Conservation (phyloP, 1,139 yeast genomes). For the Lodderomyces elongisporus region DNA sequence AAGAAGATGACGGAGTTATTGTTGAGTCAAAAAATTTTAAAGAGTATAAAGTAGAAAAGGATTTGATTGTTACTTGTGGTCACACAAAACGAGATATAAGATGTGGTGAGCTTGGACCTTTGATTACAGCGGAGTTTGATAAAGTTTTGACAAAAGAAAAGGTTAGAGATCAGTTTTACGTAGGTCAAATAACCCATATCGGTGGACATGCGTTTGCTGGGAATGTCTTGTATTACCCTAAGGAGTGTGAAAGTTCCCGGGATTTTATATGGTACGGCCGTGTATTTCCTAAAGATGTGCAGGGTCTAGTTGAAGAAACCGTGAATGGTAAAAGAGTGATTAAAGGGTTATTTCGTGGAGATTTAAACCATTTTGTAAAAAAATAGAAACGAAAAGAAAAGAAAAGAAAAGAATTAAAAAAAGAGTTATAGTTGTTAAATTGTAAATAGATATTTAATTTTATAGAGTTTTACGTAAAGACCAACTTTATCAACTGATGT, state of each 20-base stretch:
- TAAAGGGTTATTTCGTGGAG: slow-evolving; percentile 51
- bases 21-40: slow-evolving; percentile 11
- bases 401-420: too few species aligned
- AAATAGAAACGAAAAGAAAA: too few species aligned
- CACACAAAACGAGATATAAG: slow-evolving; percentile 59
- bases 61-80: slow-evolving; percentile 56
- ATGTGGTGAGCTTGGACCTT: slow-evolving; percentile 63
- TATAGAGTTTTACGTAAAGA: too few species aligned
- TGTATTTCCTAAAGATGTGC: slow-evolving; percentile 59
- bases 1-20: background rate
- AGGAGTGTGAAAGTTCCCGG: slow-evolving; percentile 23
- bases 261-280: slow-evolving; percentile 68
- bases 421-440: background rate
- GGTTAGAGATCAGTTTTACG: slow-evolving; percentile 23
- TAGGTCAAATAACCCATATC: slow-evolving; percentile 61
- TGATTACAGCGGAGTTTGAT: slow-evolving; percentile 47
- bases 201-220: slow-evolving; percentile 84
- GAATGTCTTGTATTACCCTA: slow-evolving; percentile 53
- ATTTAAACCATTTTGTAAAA: background rate
- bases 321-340: slow-evolving; percentile 44
- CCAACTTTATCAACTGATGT: too few species aligned
- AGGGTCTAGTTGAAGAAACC: slow-evolving; percentile 58
- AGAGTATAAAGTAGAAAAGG: slow-evolving; percentile 19
- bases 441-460: background rate
- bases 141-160: slow-evolving; percentile 31